A percentile compares a stretch with the other conserved stretches of the same genome.
phyloP scores from a whole-genome alignment of 1,284 basidiomycete species.

The Malassezia cuniculi region DNA sequence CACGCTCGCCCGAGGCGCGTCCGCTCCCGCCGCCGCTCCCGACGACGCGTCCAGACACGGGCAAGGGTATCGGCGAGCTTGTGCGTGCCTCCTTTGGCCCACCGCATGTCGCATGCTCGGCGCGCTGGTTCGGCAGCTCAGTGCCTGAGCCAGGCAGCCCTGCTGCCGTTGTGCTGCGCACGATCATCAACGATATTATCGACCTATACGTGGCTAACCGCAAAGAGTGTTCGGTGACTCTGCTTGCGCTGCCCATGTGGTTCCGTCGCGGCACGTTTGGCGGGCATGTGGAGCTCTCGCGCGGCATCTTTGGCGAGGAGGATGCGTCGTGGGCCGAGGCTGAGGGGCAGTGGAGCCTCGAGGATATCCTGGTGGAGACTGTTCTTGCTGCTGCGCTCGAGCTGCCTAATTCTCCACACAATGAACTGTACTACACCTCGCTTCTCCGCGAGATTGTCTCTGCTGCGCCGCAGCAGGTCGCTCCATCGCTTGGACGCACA shows the following conservation, averaged over 20 bases:
- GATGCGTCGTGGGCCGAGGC: slow-evolving; percentile 44
- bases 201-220: slow-evolving; percentile 91
- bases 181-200: slow-evolving; percentile 66
- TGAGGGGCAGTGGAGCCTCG: slow-evolving; percentile 26
- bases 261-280: slow-evolving; percentile 60
- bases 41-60: slow-evolving; percentile 16
- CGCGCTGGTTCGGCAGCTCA: slow-evolving; percentile 30
- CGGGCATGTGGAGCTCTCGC: slow-evolving; percentile 18
- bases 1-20: slow-evolving; percentile 36
- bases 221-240: slow-evolving; percentile 76
- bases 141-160: slow-evolving; percentile 63
- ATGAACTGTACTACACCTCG: slow-evolving; percentile 66
- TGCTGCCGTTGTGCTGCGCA: slow-evolving; percentile 65
- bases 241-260: slow-evolving; percentile 81
- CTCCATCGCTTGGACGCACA: slow-evolving; percentile 87
- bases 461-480: slow-evolving; percentile 74
- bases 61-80: slow-evolving; percentile 29
- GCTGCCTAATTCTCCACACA: slow-evolving; percentile 64
- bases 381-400: slow-evolving; percentile 64
- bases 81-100: slow-evolving; percentile 29
- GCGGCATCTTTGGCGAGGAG: slow-evolving; percentile 33
- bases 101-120: slow-evolving; percentile 17
- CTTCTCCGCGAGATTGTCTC: slow-evolving; percentile 89
- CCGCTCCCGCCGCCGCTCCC: slow-evolving; percentile 15
- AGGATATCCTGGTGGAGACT: slow-evolving; percentile 48